A percentile compares a stretch with the other conserved stretches of the same genome.
phyloP scores from a whole-genome alignment of 1,284 basidiomycete species.

The Mycosarcoma mackinlayi region DNA sequence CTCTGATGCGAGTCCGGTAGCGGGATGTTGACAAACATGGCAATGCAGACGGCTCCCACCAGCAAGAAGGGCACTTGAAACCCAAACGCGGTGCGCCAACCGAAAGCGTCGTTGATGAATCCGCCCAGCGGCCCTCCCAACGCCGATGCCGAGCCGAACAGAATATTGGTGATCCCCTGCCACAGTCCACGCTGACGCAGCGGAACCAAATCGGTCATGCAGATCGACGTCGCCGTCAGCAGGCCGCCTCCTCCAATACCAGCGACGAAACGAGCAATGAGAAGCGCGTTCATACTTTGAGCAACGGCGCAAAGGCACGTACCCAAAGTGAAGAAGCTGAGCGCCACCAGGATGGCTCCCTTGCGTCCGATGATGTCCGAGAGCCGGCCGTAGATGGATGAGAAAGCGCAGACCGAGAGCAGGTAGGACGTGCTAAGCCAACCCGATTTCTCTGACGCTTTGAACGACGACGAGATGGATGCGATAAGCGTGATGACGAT shows the following conservation, averaged over 20 bases:
- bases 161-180: slow-evolving; percentile 67
- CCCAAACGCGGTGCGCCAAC: slow-evolving; percentile 65
- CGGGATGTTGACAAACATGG: slow-evolving; percentile 68
- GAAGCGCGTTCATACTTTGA: slow-evolving; percentile 53
- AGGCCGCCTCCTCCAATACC: slow-evolving; percentile 71
- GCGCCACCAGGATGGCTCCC: slow-evolving; percentile 62
- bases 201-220: slow-evolving; percentile 69
- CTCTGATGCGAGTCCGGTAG: slow-evolving; percentile 62
- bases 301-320: slow-evolving; percentile 63
- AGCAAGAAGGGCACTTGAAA: slow-evolving; percentile 67
- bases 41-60: slow-evolving; percentile 66
- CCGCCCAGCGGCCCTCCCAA: slow-evolving; percentile 63
- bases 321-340: slow-evolving; percentile 57
- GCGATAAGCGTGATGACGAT: slow-evolving; percentile 64
- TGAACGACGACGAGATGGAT: slow-evolving; percentile 65
- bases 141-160: slow-evolving; percentile 66
- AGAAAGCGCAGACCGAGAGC: slow-evolving; percentile 64
- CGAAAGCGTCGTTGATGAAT: slow-evolving; percentile 53
- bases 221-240: slow-evolving; percentile 69
- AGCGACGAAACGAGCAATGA: slow-evolving; percentile 68
- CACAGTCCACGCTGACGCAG: slow-evolving; percentile 69
- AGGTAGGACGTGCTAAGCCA: slow-evolving; percentile 66
- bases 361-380: slow-evolving; percentile 66
- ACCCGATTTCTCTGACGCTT: slow-evolving; percentile 60
- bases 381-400: slow-evolving; percentile 63